A percentile compares a stretch with the other conserved stretches of the same genome.
Conservation (phyloP, 768 basidiomycete species). For the Cystofilobasidium bisporidii region DNA sequence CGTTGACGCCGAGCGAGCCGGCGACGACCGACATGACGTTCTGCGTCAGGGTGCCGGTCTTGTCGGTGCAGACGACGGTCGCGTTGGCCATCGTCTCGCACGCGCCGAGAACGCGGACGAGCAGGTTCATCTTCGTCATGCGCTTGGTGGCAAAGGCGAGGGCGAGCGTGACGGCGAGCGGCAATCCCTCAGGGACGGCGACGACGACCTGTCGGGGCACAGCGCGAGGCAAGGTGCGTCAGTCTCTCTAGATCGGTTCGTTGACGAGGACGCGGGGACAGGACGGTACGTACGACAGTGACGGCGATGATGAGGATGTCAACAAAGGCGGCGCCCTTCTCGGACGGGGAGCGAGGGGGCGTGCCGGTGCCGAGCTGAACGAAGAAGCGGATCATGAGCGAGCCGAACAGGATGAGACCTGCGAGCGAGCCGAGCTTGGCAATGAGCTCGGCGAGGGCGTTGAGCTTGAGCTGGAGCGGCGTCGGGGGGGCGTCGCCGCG, state of each 20-base stretch:
- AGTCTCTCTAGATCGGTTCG: neutral
- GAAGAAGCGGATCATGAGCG: constrained; percentile 90
- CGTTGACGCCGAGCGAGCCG: constrained; percentile 84
- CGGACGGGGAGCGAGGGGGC: constrained; percentile 13
- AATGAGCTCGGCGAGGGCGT: constrained; percentile 85
- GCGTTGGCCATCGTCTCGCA: constrained; percentile 99
- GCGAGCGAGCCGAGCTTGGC: constrained; percentile 79
- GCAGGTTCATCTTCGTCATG: constrained; percentile 91
- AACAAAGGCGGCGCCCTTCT: constrained; percentile 28
- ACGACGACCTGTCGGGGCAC: constrained; percentile 82
- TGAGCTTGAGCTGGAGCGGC: constrained; percentile 87
- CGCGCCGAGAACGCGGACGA: constrained; percentile 89
- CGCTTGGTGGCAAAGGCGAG: constrained; percentile 94
- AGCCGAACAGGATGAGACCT: constrained; percentile 67
- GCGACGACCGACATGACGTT: constrained; percentile 95
- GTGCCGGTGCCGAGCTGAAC: constrained; percentile 56
- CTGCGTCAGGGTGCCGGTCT: constrained; percentile 83
- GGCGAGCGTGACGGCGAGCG: constrained; percentile 90
- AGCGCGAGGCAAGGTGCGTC: constrained; percentile 40
- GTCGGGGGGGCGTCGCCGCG: constrained; percentile 79
- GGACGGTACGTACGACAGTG: constrained; percentile 10
- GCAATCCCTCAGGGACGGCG: constrained; percentile 84
- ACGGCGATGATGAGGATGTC: constrained; percentile 29
- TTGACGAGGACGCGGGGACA: neutral
- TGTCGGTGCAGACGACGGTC: constrained; percentile 61